phyloP scores from a whole-genome alignment of 192 early-diverging fungal species.

The Backusella australiensis region DNA sequence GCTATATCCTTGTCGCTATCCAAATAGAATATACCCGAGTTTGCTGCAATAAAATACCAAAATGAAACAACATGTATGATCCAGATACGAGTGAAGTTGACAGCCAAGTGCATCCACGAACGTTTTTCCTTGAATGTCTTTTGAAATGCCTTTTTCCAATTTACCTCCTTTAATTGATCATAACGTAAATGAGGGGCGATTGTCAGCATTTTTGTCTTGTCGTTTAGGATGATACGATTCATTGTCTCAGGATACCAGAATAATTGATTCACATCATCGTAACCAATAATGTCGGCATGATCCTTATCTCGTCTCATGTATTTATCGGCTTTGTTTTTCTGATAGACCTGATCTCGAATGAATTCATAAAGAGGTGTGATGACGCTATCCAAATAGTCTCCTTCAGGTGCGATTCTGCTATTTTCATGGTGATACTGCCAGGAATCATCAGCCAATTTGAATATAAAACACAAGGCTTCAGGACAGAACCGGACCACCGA shows the following conservation, averaged over 20 bases:
- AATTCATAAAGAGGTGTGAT: slow-evolving; percentile 74
- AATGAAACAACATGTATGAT: slow-evolving; percentile 77
- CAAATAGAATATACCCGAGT: slow-evolving; percentile 65
- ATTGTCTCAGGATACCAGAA: slow-evolving; percentile 72
- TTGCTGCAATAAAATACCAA: slow-evolving; percentile 78
- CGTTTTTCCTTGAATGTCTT: slow-evolving; percentile 87
- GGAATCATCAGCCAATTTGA: slow-evolving; percentile 69
- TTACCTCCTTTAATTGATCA: slow-evolving; percentile 55
- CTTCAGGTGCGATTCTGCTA: slow-evolving; percentile 55
- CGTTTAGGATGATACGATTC: slow-evolving; percentile 46
- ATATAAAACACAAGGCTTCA: slow-evolving; percentile 78
- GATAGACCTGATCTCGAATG: slow-evolving; percentile 71
- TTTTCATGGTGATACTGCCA: slow-evolving; percentile 50
- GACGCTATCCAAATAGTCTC: slow-evolving; percentile 65
- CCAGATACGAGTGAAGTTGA: slow-evolving; percentile 88
- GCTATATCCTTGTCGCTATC: slow-evolving; percentile 28
- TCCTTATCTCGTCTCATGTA: slow-evolving; percentile 74
- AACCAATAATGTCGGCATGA: slow-evolving; percentile 72
- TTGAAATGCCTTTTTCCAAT: slow-evolving; percentile 69
- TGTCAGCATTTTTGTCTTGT: slow-evolving; percentile 60
- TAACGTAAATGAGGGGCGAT: slow-evolving; percentile 66
- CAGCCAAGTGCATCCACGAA: slow-evolving; percentile 78
- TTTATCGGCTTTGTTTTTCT: slow-evolving; percentile 58
- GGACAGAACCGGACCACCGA: slow-evolving; percentile 70
- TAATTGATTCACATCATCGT: slow-evolving; percentile 83